Base-by-base conservation (phyloP, 768 basidiomycete species). In the Exidia glandulosa region DNA sequence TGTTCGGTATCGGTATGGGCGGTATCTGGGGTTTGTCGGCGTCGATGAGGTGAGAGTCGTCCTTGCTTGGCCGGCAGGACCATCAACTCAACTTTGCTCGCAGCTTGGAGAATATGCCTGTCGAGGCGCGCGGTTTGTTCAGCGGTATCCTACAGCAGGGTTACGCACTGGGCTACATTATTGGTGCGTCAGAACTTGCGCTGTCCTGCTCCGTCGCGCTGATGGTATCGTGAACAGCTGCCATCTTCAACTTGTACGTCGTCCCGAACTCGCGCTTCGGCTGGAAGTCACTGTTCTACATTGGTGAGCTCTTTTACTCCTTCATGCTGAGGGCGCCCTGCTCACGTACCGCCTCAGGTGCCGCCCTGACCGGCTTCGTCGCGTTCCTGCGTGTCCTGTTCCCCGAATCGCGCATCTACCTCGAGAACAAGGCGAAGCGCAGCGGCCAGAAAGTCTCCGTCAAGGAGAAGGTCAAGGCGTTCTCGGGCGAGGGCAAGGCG, bases 91-190 rank as follows among this genome's bases (percentile, higher is more conserved):
- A 37, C 72, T 70, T 67, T 66, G 67, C 45, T 63, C 66, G n/a
- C 58, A 64, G 68, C 9, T 69, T 76, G 29, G 75, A 76, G 59
- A 75, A 74, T 63, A 70, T 76, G 12, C 76, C 76, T 6, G 67
- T 69, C 56, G 67, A 71, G 45, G 72, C 76, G 12, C 69, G 78
- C 58, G 78, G 78, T 52, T 61, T 79, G 0, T 66, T 73, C 33
- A 72, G 70, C 10, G 77, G 77, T 52, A 70, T 77, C 60, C 62
- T 78, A 10, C 77, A 77, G 61, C 72, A 75, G 60, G 75, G 73
- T 14, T 76, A 75, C 61, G 70, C 73, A 1, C 65, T 70, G 34
- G 74, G 75, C 4, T 76, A 76, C 64, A 71, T 54, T 31, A 54
- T 54, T 19, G 50, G 50, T 54, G 30, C 14, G 50, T 29, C 23